These are phyloP conservation scores for Podospora fimiseda DNA, from an alignment of 495 filamentous ascomycete species.

Conservation along the genomic window DNA sequence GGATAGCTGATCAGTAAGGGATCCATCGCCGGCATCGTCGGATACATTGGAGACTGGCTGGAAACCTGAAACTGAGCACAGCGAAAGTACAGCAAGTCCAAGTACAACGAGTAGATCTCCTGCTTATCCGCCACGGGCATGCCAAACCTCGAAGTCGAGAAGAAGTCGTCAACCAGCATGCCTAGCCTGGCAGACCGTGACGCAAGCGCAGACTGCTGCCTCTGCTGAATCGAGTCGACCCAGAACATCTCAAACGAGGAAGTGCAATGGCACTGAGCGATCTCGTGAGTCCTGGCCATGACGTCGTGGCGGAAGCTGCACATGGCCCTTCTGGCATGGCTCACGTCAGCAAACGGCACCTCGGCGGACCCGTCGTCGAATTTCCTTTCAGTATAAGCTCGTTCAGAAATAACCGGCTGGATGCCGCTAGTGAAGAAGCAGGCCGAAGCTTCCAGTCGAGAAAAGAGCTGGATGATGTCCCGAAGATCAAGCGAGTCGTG, in stretches of 20 bases:
- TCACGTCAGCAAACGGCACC: conserved; percentile 34
- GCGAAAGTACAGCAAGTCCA: conserved; percentile 42
- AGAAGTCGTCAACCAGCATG: conserved; percentile 9
- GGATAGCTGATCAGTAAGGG: conserved; percentile 1
- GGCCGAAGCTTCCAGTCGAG: conserved; percentile 23
- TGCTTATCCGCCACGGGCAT: conserved; percentile 4
- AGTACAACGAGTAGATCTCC: conserved; percentile 5
- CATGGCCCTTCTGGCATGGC: conserved; percentile 11
- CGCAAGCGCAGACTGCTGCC: conserved; percentile 9
- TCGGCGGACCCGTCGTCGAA: conserved; percentile 38
- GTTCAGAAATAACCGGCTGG: conserved; percentile 55
- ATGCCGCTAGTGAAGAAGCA: conserved; percentile 53
- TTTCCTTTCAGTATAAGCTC: conserved; percentile 43
- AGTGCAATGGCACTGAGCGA: not conserved
- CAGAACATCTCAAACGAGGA: conserved; percentile 4
- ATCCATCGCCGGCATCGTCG: not conserved
- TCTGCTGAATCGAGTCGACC: conserved; percentile 11
- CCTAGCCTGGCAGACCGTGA: conserved; percentile 11
- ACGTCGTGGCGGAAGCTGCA: conserved; percentile 18
- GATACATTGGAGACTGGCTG: not conserved
- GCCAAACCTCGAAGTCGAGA: conserved; percentile 6
- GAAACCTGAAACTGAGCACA: conserved; percentile 45
- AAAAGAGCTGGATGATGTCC: conserved; percentile 31
- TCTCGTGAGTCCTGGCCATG: conserved; percentile 16
- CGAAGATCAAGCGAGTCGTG: conserved; percentile 21